Evolutionary conservation across 495 filamentous ascomycete species (phyloP), one percentile per base, ranked within the genome.

Genomic region (Trichoderma reesei): DNA sequence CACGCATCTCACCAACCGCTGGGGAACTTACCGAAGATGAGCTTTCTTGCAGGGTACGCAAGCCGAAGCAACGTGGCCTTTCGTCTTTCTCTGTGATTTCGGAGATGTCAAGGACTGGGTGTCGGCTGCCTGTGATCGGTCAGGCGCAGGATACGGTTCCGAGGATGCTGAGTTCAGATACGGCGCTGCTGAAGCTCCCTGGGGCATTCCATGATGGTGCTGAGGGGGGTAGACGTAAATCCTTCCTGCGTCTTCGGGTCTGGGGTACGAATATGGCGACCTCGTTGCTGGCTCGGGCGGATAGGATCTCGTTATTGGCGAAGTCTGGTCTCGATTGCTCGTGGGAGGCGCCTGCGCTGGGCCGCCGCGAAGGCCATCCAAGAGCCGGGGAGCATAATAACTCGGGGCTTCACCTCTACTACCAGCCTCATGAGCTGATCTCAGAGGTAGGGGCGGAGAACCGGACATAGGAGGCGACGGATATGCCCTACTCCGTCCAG

Each of bases 21-120:
- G 63, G 63, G 38, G 62, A 26, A 72, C 75, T 67, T 75, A 83
- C 81, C 82, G 77, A 65, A 98, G 78, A 82, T 98, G 94, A 65
- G 95, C 96, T 75, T 88, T 91, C 73, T 97, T 97, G 79, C 94
- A 98, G 70, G 96, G 95, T 64, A 97, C 89, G 73, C 94, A 98
- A 18, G 94, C 94, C 41, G 92, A 96, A 41, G 93, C 91, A 59
- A 98, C 94, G 78, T 98, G 94, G 13, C 91, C 91, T 71, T 98
- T 98, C 8, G 91, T 88, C 69, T 92, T 90, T 67, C 92, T 83
- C 16, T 91, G 90, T 7, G 87, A 78, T 67, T 88, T 90, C n/a
- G 80, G 77, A 48, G 80, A 80, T 6, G 72, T 69, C 44, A 73
- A 77, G 3, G 76, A 70, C 26, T 71, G 71, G 34, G 73, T 66